Evolutionary conservation across 345 rosid genomes (phyloP).

Genomic region (Odontarrhena argentea): DNA sequence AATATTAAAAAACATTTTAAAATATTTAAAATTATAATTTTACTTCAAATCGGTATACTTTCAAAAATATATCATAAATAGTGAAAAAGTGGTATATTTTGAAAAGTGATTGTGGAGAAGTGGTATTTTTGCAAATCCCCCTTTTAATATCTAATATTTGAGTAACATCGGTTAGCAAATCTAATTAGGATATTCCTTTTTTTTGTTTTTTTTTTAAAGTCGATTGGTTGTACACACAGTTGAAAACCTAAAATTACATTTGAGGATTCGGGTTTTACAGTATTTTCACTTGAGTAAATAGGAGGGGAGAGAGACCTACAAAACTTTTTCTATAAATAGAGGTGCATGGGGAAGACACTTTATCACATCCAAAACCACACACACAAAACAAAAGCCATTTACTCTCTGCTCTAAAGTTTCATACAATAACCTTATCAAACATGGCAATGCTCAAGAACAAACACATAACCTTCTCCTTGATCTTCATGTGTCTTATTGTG

Average conservation of each 20-base stretch:
- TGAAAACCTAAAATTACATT: background rate
- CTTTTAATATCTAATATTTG: background rate
- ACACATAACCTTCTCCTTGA: conserved; percentile 25
- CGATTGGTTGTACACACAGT: no score
- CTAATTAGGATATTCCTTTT: background rate
- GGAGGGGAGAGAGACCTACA: background rate
- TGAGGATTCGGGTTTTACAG: conserved; percentile 8
- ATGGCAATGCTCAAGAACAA: conserved; percentile 36
- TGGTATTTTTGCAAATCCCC: no score
- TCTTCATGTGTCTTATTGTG: conserved; percentile 34
- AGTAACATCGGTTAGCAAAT: background rate
- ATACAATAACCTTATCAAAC: conserved; percentile 1
- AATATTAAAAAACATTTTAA: no score
- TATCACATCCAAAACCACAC: conserved; percentile 34
- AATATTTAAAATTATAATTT: no score
- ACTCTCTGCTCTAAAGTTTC: background rate
- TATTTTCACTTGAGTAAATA: background rate
- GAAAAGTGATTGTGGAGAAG: no score
- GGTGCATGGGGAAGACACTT: conserved; percentile 37
- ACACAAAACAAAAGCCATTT: background rate
- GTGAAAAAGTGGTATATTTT: no score
- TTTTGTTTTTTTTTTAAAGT: no score
- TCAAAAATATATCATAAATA: no score
- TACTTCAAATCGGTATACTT: no score
- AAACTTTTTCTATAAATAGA: conserved; percentile 38